phyloP scores from a whole-genome alignment of 306 rosid species.

The Astragalus membranaceus region DNA sequence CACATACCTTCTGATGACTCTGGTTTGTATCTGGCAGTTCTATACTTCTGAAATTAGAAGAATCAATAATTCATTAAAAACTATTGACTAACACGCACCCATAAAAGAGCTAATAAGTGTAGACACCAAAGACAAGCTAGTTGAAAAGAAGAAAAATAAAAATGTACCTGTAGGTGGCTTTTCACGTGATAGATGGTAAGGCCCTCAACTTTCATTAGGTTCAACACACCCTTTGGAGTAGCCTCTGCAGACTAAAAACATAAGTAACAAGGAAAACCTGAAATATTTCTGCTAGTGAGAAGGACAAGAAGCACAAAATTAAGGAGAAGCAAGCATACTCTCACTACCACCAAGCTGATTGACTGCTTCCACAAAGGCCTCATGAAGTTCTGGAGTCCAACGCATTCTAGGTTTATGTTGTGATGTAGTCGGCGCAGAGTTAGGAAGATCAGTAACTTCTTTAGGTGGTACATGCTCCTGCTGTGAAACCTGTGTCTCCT shows the following conservation, averaged over 20 bases:
- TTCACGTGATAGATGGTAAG: constrained; percentile 96
- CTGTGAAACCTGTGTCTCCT: constrained; percentile 35
- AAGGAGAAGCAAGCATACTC: constrained; percentile 41
- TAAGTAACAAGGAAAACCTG: background rate
- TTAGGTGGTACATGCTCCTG: constrained; percentile 32
- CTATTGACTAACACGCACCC: background rate
- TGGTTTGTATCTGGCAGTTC: constrained; percentile 92
- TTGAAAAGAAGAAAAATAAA: constrained; percentile 6
- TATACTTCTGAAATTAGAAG: constrained; percentile 61
- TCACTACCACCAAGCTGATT: constrained; percentile 87
- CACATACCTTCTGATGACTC: constrained; percentile 75
- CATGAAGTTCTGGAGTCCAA: constrained; percentile 97
- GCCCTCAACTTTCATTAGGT: constrained; percentile 75
- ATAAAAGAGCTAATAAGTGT: background rate
- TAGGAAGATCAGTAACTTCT: constrained; percentile 40
- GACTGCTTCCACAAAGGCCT: constrained; percentile 92
- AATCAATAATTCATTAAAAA: constrained; percentile 5
- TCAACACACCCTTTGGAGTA: constrained; percentile 93
- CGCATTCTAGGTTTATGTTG: constrained; percentile 84
- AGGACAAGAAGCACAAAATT: background rate
- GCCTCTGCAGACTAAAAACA: constrained; percentile 55
- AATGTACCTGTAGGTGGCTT: constrained; percentile 85
- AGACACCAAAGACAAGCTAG: constrained; percentile 3
- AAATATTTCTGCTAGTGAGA: background rate
- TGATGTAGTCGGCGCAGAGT: constrained; percentile 38